phyloP scores from a whole-genome alignment of 2,329 filamentous ascomycete species.

The Ophiostoma sp. region DNA sequence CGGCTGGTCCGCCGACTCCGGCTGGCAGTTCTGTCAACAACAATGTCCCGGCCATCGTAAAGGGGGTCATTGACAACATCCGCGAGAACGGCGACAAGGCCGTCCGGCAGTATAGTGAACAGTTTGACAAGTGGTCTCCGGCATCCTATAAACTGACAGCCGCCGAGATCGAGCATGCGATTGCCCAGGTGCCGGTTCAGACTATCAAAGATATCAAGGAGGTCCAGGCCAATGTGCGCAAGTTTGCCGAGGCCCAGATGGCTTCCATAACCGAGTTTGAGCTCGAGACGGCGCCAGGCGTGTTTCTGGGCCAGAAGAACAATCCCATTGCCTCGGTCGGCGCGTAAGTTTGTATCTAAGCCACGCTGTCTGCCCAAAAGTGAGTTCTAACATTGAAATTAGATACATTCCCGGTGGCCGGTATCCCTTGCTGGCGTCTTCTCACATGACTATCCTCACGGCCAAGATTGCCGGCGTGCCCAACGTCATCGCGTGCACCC shows the following conservation, averaged over 20 bases:
- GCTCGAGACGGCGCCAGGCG: conserved; percentile 46
- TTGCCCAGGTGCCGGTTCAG: conserved; percentile 43
- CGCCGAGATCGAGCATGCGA: conserved; percentile 41
- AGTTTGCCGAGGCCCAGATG: conserved; percentile 46
- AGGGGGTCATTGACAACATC: conserved; percentile 45
- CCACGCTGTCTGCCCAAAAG: too few relatives aligned
- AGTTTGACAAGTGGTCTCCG: conserved; percentile 52
- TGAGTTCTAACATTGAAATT: neutral
- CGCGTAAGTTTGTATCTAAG: conserved; percentile 34
- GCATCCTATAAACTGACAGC: conserved; percentile 44
- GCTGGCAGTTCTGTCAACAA: neutral
- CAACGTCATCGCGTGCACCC: conserved; percentile 48
- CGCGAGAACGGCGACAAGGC: conserved; percentile 44
- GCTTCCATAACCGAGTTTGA: conserved; percentile 46
- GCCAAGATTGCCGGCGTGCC: conserved; percentile 50
- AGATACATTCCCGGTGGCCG: conserved; percentile 40
- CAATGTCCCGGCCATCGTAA: conserved; percentile 40
- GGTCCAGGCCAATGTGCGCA: conserved; percentile 46
- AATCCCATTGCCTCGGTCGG: conserved; percentile 44
- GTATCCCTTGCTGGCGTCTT: conserved; percentile 49
- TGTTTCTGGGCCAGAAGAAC: conserved; percentile 48
- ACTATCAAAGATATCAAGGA: conserved; percentile 38
- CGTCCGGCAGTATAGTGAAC: conserved; percentile 45
- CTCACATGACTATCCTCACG: conserved; percentile 53
- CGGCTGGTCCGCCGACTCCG: conserved; percentile 2